Evolutionary conservation across 768 basidiomycete species (phyloP), one percentile per base, ranked within the genome.

Genomic region (Pholiota conissans): DNA sequence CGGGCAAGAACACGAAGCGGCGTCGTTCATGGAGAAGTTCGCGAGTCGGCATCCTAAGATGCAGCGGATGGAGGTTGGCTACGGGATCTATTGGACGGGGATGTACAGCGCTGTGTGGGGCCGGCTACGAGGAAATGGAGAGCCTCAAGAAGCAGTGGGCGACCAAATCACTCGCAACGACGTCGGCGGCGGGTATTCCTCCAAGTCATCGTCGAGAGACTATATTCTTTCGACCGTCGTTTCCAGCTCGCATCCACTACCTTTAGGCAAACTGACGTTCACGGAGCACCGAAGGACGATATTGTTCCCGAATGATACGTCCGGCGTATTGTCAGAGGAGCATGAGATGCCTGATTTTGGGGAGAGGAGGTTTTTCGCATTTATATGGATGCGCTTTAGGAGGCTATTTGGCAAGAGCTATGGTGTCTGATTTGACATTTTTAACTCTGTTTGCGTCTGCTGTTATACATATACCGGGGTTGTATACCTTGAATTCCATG

Each of bases 31-130:
- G 52, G 68, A 71, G 52, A 53, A 55, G 3, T 58, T 73, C 27
- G 69, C 67, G 0, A 37, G 51, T 3, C 50, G 59, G 8, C 58
- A 69, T 34, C 58, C 67, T 0, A 49, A 39, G n/a, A 35, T 71
- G 11, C 62, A 61, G 32, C 49, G 56, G 22, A 60, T 71, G 26
- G 68, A 70, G 48, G 62, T 72, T 3, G 61, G 61, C 13, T 73
- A 71, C 48, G 71, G 70, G 2, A 67, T 68, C 10, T 71, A 72
- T 48, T 71, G 69, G 72, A 69, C 69, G 5, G 70, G 72, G 18
- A 69, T 63, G 61, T 73, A 65, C 57, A 63, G 58, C 14, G 69
- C 62, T 14, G 61, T 61, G 13, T 73, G 70, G 69, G 66, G 61
- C 14, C 62, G 70, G 16, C 51, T 64, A 26, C 39, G 64, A 32